phyloP scores from a whole-genome alignment of 805 yeast genomes.

The Hanseniaspora meyeri region DNA sequence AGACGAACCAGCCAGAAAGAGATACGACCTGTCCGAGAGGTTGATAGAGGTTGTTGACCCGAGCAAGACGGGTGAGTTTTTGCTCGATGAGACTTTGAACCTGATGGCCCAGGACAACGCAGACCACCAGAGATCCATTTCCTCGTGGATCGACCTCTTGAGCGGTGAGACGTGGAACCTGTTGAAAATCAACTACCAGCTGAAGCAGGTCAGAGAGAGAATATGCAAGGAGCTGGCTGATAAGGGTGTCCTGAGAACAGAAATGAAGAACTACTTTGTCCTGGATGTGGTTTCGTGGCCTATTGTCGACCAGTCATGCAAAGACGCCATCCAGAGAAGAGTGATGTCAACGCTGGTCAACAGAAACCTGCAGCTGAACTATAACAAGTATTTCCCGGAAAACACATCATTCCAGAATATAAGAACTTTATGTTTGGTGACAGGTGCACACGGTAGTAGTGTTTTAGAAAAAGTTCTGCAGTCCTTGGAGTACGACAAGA shows the following conservation, averaged over 20 bases:
- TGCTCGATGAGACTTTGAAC: conserved; percentile 84
- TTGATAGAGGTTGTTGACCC: conserved; percentile 76
- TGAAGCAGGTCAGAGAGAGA: conserved; percentile 94
- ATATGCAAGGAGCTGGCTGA: conserved; percentile 94
- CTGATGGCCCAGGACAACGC: conserved; percentile 61
- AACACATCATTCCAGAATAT: conserved; percentile 55
- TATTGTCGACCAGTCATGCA: conserved; percentile 70
- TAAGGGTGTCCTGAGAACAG: conserved; percentile 91
- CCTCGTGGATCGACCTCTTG: conserved; percentile 85
- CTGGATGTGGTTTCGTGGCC: conserved; percentile 99
- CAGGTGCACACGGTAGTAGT: conserved; percentile 90
- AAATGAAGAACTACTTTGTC: conserved; percentile 81
- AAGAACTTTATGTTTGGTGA: conserved; percentile 69
- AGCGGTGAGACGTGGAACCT: conserved; percentile 97
- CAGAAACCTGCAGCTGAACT: conserved; percentile 50
- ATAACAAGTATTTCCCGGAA: conserved; percentile 56
- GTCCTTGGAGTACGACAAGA: conserved; percentile 65
- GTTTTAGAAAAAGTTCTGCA: conserved; percentile 82
- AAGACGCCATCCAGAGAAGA: conserved; percentile 67
- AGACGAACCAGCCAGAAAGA: conserved; percentile 81
- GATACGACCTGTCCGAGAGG: conserved; percentile 80
- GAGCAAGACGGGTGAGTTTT: conserved; percentile 83
- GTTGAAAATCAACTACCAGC: conserved; percentile 84
- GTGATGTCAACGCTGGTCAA: conserved; percentile 57
- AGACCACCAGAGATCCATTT: conserved; percentile 57